These are phyloP conservation scores for Globisporangium mamillatum DNA, from an alignment of 352 stramenopile species.

Conservation along the genomic window DNA sequence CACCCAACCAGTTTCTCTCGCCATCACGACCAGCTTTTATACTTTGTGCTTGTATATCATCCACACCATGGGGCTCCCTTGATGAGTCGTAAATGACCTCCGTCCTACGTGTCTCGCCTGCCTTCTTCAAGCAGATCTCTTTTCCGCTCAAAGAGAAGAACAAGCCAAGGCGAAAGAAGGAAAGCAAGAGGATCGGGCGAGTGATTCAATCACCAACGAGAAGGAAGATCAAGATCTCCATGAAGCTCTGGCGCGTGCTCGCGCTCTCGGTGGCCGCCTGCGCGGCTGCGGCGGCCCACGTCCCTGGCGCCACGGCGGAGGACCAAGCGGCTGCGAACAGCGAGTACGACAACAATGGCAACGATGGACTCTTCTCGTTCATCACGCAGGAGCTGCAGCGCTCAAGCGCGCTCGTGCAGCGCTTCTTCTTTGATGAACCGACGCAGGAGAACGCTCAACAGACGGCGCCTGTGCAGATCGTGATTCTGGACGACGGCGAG, in stretches of 20 bases:
- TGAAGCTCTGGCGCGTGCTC: conserved; percentile 75
- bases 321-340: not conserved
- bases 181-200: conserved; percentile 5
- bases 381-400: conserved; percentile 12
- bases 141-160: not conserved
- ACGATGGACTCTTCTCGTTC: conserved; percentile 12
- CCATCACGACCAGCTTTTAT: not conserved
- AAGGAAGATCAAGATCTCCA: conserved; percentile 20
- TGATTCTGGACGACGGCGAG: conserved; percentile 26
- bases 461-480: conserved; percentile 23
- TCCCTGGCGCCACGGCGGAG: not conserved
- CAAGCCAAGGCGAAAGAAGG: conserved; percentile 23
- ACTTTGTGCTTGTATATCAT: not conserved
- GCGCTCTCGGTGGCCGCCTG: conserved; percentile 31
- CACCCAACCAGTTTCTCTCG: not conserved
- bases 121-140: conserved; percentile 22
- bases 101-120: not conserved
- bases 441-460: not conserved
- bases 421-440: conserved; percentile 12
- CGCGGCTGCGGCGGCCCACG: not conserved
- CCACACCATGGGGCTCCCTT: not conserved
- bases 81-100: conserved; percentile 1
- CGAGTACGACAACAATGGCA: not conserved
- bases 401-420: conserved; percentile 15
- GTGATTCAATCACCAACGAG: not conserved